Evolutionary conservation across 805 yeast genomes (phyloP), one percentile per base, ranked within the genome.

Genomic region (Lipomyces sp.): DNA sequence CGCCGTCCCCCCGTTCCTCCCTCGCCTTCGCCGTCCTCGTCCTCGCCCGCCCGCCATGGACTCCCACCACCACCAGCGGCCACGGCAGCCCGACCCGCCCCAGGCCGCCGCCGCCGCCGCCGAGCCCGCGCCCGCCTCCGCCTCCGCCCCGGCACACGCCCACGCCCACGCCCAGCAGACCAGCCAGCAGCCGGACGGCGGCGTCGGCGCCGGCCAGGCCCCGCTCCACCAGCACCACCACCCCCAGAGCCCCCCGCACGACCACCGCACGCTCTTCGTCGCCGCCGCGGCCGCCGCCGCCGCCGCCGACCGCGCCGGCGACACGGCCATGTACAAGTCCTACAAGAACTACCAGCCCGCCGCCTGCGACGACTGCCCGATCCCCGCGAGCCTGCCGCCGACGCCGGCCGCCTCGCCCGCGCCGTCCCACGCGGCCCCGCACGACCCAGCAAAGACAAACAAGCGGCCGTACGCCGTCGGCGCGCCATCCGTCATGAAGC

Each of bases 261-360:
- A 33, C 24, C 28, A 35, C 23, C 49, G 32, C 40, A 33, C 43
- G 21, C 18, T 26, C 19, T 16, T 40, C 11, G 32, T 23, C 34
- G 43, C 48, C 32, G 48, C 48, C 13, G 45, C 46, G n/a, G 47
- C 49, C 18, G 40, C 54, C 16, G 53, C 53, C 22, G 53, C 38
- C 33, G 54, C 46, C 19, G 39, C 44, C 23, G 45, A 33, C 31
- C 24, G 39, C 37, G 29, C 54, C 13, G 49, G 16, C 41, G 42
- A 38, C 29, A 21, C n/a, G 13, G 45, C 14, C 24, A 32, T n/a
- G 21, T 21, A 3, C 19, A 18, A 7, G 39, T 16, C 39, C 37
- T 14, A 22, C 28, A 33, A 34, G 21, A 34, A 16, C 21, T 16
- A 16, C 37, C 21, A n/a, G 37, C 21, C 37, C 8, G 37, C 37